These are phyloP conservation scores for Eimeria brunetti DNA, from an alignment of 169 alveolate species.

Conservation along the genomic window DNA sequence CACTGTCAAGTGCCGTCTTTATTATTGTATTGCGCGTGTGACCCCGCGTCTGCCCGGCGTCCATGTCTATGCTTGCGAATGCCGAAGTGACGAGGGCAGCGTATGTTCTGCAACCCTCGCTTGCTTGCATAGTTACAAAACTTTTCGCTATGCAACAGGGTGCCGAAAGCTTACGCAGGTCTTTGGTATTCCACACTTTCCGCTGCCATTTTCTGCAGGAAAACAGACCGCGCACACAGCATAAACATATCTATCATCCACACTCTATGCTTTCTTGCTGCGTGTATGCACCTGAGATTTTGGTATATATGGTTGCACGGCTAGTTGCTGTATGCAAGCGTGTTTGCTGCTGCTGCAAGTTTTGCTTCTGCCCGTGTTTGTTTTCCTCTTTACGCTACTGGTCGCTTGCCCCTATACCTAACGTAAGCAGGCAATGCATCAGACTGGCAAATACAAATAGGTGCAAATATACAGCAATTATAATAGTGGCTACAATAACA, in stretches of 20 bases:
- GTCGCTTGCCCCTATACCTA: background rate
- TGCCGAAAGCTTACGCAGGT: background rate
- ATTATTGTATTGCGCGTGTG: background rate
- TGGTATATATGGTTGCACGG: background rate
- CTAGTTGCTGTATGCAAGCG: background rate
- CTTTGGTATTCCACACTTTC: background rate
- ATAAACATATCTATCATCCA: background rate
- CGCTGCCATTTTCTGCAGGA: constrained; percentile 5
- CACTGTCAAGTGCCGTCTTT: background rate
- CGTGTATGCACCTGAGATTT: background rate
- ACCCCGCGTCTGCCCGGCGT: background rate
- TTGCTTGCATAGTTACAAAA: background rate
- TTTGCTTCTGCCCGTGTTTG: background rate
- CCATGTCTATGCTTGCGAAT: no score
- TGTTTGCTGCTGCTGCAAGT: background rate
- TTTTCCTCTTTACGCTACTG: background rate
- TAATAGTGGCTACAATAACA: background rate
- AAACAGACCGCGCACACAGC: background rate
- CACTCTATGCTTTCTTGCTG: background rate
- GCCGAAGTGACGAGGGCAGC: no score
- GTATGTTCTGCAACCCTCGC: background rate
- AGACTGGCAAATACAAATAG: background rate
- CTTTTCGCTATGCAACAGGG: background rate
- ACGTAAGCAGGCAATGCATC: no score
- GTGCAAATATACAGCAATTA: no score